A percentile compares a stretch with the other conserved stretches of the same genome.
Conservation (phyloP, 805 yeast genomes). For the Suhomyces emberorum region DNA sequence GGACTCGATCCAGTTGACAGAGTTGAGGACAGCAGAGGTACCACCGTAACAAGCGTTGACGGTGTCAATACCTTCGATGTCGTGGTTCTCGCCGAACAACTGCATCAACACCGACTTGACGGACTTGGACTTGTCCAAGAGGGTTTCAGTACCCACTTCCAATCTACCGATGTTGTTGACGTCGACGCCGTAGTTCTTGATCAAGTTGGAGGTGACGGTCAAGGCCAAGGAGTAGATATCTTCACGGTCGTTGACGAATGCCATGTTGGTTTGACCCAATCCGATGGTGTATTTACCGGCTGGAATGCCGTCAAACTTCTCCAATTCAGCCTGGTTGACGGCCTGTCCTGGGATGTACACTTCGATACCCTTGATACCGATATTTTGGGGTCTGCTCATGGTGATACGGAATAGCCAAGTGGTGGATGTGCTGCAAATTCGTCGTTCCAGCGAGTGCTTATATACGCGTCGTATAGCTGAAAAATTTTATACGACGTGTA, state of each 20-base stretch:
- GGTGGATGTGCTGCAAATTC: conserved; percentile 3
- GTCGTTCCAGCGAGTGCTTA: conserved; percentile 1
- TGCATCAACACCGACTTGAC: conserved; percentile 96
- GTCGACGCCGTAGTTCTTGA: conserved; percentile 81
- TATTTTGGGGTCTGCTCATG: conserved; percentile 63
- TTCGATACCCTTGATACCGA: conserved; percentile 97
- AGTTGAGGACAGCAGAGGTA: conserved; percentile 89
- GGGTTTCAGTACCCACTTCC: conserved; percentile 98
- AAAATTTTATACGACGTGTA: conserved; percentile 4
- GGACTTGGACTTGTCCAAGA: conserved; percentile 94
- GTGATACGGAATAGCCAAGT: background rate
- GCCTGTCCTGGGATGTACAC: conserved; percentile 81
- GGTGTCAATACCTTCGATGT: conserved; percentile 94
- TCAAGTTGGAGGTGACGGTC: conserved; percentile 76
- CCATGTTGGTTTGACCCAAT: conserved; percentile 97
- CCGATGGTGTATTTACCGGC: conserved; percentile 98
- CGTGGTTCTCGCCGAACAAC: conserved; percentile 82
- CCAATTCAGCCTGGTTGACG: conserved; percentile 87
- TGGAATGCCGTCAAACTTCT: conserved; percentile 78
- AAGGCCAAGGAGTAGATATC: conserved; percentile 93
- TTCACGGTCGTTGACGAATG: conserved; percentile 95
- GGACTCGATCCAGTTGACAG: conserved; percentile 94
- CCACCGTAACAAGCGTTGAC: conserved; percentile 99
- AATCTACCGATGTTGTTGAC: conserved; percentile 81
- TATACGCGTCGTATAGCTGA: conserved; percentile 3